Evolutionary conservation across 805 yeast species (phyloP), one percentile per base, ranked within the genome.

Genomic region (Hanseniaspora hatyaiensis): DNA sequence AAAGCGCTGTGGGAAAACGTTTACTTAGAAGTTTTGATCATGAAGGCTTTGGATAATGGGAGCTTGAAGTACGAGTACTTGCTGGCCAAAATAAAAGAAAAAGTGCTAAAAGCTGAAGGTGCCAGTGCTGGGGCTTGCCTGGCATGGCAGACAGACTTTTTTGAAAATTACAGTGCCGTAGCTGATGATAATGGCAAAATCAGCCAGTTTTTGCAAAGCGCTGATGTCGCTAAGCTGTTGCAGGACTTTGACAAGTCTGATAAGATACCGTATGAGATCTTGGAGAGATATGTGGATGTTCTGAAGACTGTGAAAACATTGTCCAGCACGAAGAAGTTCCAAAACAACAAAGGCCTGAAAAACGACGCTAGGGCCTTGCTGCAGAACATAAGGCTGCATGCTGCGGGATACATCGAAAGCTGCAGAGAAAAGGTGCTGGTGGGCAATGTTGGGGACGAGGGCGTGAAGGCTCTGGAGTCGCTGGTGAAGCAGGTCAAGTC

Each of bases 301-400:
- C 11, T 48, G 19, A 43, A 37, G 13, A 41, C 44, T 2, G 30
- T 48, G 1, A 48, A 48, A 22, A 48, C 47, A 2, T 28, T 48
- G 34, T 40, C 44, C 6, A 30, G 40, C 9, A 40, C 39, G 9
- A 48, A 48, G 23, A 48, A 37, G 26, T 37, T 48, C 20, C 47
- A 38, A 31, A 36, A 19, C 20, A 45, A 37, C 20, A 37, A 37
- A 31, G 13, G 19, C 6, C 15, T 48, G 3, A 42, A 48, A 23
- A 31, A 19, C 12, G 33, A 19, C 18, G 22, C 40, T n/a, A 48
- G 37, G n/a, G 18, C 19, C n/a, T n/a, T 31, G 3, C 30, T 41
- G 13, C 28, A 28, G 13, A 3, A 31, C 15, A 36, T 40, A 8
- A 48, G 51, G 37, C 13, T 19, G 3, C 9, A 46, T 22, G 18